Base-by-base conservation (phyloP, 345 rosid genomes). In the Gossypium anomalum region DNA sequence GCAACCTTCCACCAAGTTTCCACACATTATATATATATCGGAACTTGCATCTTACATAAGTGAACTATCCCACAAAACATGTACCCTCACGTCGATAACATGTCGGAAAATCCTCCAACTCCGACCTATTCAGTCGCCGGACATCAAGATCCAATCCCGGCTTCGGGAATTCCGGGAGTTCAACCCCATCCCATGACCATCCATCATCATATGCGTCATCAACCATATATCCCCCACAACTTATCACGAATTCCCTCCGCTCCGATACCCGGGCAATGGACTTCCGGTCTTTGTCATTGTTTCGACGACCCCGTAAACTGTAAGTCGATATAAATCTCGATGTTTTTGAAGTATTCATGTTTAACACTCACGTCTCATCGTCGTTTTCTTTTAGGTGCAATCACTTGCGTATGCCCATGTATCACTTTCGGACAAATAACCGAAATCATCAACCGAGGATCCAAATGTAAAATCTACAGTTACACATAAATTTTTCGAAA, bases 361-460 rank as follows among this genome's bases (percentile, higher is more conserved):
- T 1, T 4, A 13, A 2, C 27, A 56, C 61, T 56, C 7, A 8
- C 22, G 11, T 56, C 22, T 56, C 61, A 3, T 22, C 29, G 6
- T 9, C 15, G 10, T 57, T 17, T 2, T 38, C 9, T 3, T 19
- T 5, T 51, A 65, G 70, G 70, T 43, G 27, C 7, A 27, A 65
- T 65, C 14, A 65, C 70, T 44, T 65, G 51, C 1, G 70, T 65
- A 22, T 65, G 70, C 19, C 70, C 70, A 2, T 65, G 70, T 19
- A 65, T 66, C 70, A 66, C 70, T 44, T 44, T 66, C 9, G 70
- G 70, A 11, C 70, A 66, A 15, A 66, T 66, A 38, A 66, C 70
- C 15, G 70, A 44, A 16, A 66, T 66, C 70, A 47, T 66, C 29
- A 66, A 66, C n/a, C 49, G 53, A 22, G 70, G 70, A 12, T 19